Conservation (phyloP, 2,329 filamentous ascomycete genomes). For the Neonectria ditissima region DNA sequence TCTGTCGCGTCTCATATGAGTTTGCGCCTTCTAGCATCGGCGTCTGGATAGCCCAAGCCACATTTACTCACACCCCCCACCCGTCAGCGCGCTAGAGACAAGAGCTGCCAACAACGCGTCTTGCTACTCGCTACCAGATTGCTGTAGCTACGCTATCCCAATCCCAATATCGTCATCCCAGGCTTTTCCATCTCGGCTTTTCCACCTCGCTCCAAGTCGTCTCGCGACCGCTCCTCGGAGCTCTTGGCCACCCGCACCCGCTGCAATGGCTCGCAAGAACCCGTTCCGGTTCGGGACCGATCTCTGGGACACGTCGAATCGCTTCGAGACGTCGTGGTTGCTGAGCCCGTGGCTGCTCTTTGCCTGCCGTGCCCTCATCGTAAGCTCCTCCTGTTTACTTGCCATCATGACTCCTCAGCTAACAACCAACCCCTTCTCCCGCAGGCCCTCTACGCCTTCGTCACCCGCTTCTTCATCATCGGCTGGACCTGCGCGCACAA, state of each 20-base stretch:
- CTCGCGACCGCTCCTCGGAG: slow-evolving; percentile 13
- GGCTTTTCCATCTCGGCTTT: too few species aligned
- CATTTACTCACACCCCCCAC: too few species aligned
- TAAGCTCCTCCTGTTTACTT: slow-evolving; percentile 50
- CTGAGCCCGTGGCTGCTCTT: slow-evolving; percentile 75
- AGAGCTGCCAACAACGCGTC: neutral
- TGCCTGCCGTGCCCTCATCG: slow-evolving; percentile 65
- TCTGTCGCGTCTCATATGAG: slow-evolving; percentile 1
- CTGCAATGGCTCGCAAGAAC: slow-evolving; percentile 39
- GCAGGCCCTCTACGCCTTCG: slow-evolving; percentile 75
- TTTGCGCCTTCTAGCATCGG: slow-evolving; percentile 15
- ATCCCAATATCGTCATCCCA: too few species aligned
- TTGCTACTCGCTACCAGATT: too few species aligned
- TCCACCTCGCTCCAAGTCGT: slow-evolving; percentile 1
- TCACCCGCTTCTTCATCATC: slow-evolving; percentile 76
- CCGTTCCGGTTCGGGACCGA: slow-evolving; percentile 56
- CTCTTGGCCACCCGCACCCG: slow-evolving; percentile 4
- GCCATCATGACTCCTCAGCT: neutral
- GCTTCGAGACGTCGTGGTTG: slow-evolving; percentile 85
- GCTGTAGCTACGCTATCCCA: too few species aligned
- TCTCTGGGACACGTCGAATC: slow-evolving; percentile 68
- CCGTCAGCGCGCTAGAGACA: neutral
- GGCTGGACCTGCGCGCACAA: slow-evolving; percentile 71
- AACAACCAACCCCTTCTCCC: neutral
- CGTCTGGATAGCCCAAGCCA: slow-evolving; percentile 12